Percentiles rank a stretch among this genome's conserved stretches.
Evolutionary conservation across 2,329 filamentous ascomycete genomes (phyloP).

Genomic region (Arthrobotrys entomopaga): DNA sequence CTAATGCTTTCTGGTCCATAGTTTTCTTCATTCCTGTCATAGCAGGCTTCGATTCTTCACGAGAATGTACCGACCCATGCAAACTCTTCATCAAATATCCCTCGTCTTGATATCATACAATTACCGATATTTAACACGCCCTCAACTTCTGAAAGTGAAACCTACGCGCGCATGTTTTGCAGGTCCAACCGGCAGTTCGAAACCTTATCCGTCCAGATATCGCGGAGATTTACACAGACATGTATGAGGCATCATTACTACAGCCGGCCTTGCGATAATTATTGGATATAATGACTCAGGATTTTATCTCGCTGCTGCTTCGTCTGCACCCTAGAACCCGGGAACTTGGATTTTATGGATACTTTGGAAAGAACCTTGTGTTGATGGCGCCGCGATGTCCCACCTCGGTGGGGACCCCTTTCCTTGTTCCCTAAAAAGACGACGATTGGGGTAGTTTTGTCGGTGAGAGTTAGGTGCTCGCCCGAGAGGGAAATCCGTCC

Average conservation of each 20-base stretch:
- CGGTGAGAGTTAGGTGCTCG: slow-evolving; percentile 54
- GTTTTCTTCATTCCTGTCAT: slow-evolving; percentile 24
- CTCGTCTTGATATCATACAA: slow-evolving; percentile 4
- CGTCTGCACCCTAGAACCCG: slow-evolving; percentile 14
- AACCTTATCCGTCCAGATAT: slow-evolving; percentile 23
- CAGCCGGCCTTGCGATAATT: slow-evolving; percentile 35
- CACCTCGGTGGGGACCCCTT: slow-evolving; percentile 30
- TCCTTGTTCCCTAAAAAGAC: slow-evolving; percentile 39
- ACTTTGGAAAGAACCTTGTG: slow-evolving; percentile 49
- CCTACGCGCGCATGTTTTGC: slow-evolving; percentile 53
- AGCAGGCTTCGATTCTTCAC: slow-evolving; percentile 20
- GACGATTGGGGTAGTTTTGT: slow-evolving; percentile 42
- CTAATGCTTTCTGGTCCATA: slow-evolving; percentile 35
- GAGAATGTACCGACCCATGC: slow-evolving; percentile 23
- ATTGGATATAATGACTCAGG: slow-evolving; percentile 4
- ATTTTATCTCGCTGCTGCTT: slow-evolving; percentile 14
- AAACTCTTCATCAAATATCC: slow-evolving; percentile 10
- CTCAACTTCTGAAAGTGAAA: slow-evolving; percentile 22
- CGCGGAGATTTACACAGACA: slow-evolving; percentile 27
- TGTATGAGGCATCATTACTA: background rate
- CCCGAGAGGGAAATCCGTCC: slow-evolving; percentile 48
- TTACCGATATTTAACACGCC: background rate
- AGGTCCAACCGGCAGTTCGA: slow-evolving; percentile 50
- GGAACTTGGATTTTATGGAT: slow-evolving; percentile 36
- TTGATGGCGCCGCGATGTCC: slow-evolving; percentile 52